Conservation (phyloP, 768 basidiomycete genomes). For the Kwoniella europaea region DNA sequence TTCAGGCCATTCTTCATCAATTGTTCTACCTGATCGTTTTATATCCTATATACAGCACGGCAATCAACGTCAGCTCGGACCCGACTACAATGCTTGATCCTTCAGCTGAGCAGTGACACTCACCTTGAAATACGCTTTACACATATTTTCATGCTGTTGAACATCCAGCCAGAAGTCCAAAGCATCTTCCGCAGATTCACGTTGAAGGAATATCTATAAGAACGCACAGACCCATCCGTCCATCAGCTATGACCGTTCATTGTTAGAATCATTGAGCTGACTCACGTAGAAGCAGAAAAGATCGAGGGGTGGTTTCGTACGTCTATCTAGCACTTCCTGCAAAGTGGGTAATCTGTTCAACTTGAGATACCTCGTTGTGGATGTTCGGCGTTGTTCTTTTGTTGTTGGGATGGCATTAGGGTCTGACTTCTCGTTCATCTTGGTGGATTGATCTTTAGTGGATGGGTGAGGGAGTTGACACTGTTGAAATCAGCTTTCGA, state of each 20-base stretch:
- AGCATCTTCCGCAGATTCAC: slow-evolving; percentile 94
- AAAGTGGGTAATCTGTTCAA: slow-evolving; percentile 56
- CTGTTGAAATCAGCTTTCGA: too few species aligned
- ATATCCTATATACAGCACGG: slow-evolving; percentile 67
- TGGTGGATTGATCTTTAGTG: not conserved
- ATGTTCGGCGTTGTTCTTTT: slow-evolving; percentile 39
- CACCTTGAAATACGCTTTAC: slow-evolving; percentile 93
- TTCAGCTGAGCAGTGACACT: slow-evolving; percentile 9
- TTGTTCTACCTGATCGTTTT: slow-evolving; percentile 86
- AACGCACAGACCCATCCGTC: slow-evolving; percentile 10
- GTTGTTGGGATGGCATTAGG: slow-evolving; percentile 7
- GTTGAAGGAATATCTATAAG: slow-evolving; percentile 83
- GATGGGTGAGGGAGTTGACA: too few species aligned
- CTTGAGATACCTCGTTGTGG: slow-evolving; percentile 46
- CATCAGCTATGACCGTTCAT: not conserved
- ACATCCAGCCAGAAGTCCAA: slow-evolving; percentile 99
- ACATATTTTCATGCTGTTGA: slow-evolving; percentile 98
- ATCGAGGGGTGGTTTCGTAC: slow-evolving; percentile 93
- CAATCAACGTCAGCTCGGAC: not conserved
- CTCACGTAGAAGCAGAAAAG: slow-evolving; percentile 98
- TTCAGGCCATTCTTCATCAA: slow-evolving; percentile 98
- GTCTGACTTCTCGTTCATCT: slow-evolving; percentile 41
- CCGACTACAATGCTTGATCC: too few species aligned
- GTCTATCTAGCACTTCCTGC: slow-evolving; percentile 82
- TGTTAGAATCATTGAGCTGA: not conserved